Evolutionary conservation across 2,329 filamentous ascomycete genomes (phyloP).

Genomic region (Amauroascus niger): DNA sequence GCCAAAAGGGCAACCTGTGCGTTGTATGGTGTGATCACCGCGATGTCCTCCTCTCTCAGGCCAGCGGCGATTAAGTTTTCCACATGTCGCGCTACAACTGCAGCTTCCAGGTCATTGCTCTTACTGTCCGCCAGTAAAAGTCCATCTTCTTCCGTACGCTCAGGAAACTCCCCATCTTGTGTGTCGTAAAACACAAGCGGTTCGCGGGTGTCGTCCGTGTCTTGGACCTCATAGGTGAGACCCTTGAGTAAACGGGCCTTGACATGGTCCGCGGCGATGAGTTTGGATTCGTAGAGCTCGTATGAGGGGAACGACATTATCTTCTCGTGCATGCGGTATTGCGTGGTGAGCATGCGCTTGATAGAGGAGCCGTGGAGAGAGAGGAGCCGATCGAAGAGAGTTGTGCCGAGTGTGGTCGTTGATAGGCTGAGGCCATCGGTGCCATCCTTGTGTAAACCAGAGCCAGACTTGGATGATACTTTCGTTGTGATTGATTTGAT

Average conservation of each 20-base stretch:
- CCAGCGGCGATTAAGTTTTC: conserved; percentile 65
- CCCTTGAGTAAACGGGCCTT: conserved; percentile 64
- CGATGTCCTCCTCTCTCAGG: conserved; percentile 72
- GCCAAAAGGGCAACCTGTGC: conserved; percentile 77
- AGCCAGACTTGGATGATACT: conserved; percentile 19
- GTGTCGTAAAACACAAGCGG: conserved; percentile 92
- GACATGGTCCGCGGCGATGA: conserved; percentile 73
- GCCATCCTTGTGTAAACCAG: conserved; percentile 21
- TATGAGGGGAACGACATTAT: conserved; percentile 94
- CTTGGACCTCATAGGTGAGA: conserved; percentile 64
- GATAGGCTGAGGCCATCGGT: conserved; percentile 18
- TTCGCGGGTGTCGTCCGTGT: conserved; percentile 77
- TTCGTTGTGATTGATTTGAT: conserved; percentile 59
- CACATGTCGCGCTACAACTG: conserved; percentile 70
- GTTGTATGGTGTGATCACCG: conserved; percentile 92
- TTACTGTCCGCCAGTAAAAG: conserved; percentile 63
- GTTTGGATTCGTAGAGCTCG: conserved; percentile 71
- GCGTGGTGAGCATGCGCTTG: conserved; percentile 90
- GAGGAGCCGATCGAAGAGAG: conserved; percentile 82
- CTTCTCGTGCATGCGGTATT: conserved; percentile 94
- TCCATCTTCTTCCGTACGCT: conserved; percentile 64
- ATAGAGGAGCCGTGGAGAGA: conserved; percentile 69
- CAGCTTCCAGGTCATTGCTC: conserved; percentile 84
- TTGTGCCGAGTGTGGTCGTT: conserved; percentile 60
- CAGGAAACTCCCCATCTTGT: conserved; percentile 83